phyloP scores from a whole-genome alignment of 768 basidiomycete species.

The Leccinum boreale region DNA sequence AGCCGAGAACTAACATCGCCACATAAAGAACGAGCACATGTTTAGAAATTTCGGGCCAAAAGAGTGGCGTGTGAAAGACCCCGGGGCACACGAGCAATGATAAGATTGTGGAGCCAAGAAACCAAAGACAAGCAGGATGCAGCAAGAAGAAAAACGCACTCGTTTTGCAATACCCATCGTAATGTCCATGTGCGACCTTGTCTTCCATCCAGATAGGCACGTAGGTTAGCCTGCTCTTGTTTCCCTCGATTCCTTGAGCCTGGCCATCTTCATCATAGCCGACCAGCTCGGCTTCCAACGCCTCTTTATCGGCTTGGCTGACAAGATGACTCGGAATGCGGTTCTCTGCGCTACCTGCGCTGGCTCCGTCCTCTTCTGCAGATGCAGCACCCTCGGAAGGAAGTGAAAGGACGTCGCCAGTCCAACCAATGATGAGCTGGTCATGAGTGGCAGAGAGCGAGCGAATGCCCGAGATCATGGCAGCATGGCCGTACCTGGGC shows the following conservation, averaged over 20 bases:
- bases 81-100: neutral
- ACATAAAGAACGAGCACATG: conserved; percentile 1
- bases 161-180: conserved; percentile 97
- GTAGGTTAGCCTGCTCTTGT: conserved; percentile 60
- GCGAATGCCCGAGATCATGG: conserved; percentile 92
- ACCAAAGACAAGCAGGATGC: neutral
- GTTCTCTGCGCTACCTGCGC: conserved; percentile 27
- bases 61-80: neutral
- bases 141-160: conserved; percentile 51
- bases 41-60: conserved; percentile 11
- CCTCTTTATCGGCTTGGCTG: conserved; percentile 57
- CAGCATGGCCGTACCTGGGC: conserved; percentile 85
- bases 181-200: conserved; percentile 87
- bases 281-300: conserved; percentile 62
- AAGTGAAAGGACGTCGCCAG: conserved; percentile 73
- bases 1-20: neutral
- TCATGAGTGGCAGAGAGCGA: conserved; percentile 81
- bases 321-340: conserved; percentile 49
- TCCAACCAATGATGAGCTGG: conserved; percentile 92
- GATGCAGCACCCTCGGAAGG: conserved; percentile 31
- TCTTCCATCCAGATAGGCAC: conserved; percentile 92
- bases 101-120: conserved; percentile 2
- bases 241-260: conserved; percentile 46
- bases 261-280: conserved; percentile 43
- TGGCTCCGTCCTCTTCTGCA: conserved; percentile 22